Base-by-base conservation (phyloP, 257 asterid species). In the Salvia splendens region DNA sequence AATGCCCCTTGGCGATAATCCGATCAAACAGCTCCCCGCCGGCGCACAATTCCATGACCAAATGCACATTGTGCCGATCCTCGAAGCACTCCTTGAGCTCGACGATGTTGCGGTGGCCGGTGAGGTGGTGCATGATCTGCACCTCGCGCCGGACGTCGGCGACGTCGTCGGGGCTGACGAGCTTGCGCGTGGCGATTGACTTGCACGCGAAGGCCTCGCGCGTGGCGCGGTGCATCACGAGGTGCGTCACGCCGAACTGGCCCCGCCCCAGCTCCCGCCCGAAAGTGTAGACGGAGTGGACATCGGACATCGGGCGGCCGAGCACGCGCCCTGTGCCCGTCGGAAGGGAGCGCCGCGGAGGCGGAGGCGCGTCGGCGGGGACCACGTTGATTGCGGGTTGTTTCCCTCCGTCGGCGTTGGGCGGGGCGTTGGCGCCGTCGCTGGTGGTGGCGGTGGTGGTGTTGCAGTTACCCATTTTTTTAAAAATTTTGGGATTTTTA, bases 231-330 rank as follows among this genome's bases (percentile, higher is more conserved):
- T 83, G 86, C 43, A 88, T 91, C 4, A 84, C 95, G 58, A 84
- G 85, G 55, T 84, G 84, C 12, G 92, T 91, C 5, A 91, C 95
- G n/a, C 97, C 97, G 78, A 88, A 91, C 63, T 91, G 96, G 0
- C 97, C 97, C 11, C 97, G 96, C 30, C 97, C 97, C 7, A 91
- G 90, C 60, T 88, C 95, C n/a, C 87, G 82, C 52, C 91, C 92
- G 56, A 91, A 91, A 16, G 71, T 74, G 91, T 86, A 91, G 78
- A 48, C 65, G 56, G 86, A 73, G 68, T 79, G 86, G 56, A 86
- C 73, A 46, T 91, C 96, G 59, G 90, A 82, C 83, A 91, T 76
- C 30, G 91, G 95, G 8, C 91, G 86, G 75, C 90, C 89, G 58
- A 91, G 95, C 68, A 91, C 84, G 62, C 89, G 87, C 61, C 97